Conservation (phyloP, 495 filamentous ascomycete species). For the Emericellopsis terricola region DNA sequence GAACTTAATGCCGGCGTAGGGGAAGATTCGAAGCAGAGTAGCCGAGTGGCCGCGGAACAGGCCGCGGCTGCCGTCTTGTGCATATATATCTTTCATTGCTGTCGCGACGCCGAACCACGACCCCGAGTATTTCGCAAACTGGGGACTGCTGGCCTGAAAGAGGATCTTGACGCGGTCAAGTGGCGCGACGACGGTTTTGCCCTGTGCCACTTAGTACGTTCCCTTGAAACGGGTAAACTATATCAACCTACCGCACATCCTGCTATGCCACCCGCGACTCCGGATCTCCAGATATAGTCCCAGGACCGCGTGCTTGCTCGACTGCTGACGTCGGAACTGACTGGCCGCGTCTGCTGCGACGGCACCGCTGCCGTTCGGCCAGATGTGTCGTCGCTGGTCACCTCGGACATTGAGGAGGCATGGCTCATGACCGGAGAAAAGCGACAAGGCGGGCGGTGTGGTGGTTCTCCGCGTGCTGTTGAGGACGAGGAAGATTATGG, state of each 20-base stretch:
- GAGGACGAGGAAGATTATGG: too few species aligned
- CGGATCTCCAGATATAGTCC: conserved; percentile 68
- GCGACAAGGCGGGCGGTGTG: too few species aligned
- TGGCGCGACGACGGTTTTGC: conserved; percentile 87
- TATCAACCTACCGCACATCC: conserved; percentile 66
- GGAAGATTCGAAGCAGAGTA: conserved; percentile 86
- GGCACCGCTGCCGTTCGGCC: neutral
- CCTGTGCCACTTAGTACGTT: conserved; percentile 27
- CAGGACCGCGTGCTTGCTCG: conserved; percentile 36
- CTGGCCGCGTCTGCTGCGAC: neutral
- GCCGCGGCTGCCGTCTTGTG: conserved; percentile 49
- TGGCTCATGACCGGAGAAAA: conserved; percentile 5
- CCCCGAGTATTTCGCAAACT: conserved; percentile 81
- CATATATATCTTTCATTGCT: conserved; percentile 72
- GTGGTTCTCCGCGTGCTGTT: too few species aligned
- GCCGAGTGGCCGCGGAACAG: conserved; percentile 89
- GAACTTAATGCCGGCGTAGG: conserved; percentile 95
- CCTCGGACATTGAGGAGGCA: conserved; percentile 3
- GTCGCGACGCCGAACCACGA: conserved; percentile 62
- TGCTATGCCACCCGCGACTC: conserved; percentile 72
- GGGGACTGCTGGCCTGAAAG: conserved; percentile 87
- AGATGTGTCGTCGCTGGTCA: neutral
- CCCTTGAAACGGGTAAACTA: neutral
- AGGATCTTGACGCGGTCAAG: conserved; percentile 98
- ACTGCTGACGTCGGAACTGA: too few species aligned